These are phyloP conservation scores for Yarrowia deformans DNA, from an alignment of 805 yeast genomes.

Conservation along the genomic window DNA sequence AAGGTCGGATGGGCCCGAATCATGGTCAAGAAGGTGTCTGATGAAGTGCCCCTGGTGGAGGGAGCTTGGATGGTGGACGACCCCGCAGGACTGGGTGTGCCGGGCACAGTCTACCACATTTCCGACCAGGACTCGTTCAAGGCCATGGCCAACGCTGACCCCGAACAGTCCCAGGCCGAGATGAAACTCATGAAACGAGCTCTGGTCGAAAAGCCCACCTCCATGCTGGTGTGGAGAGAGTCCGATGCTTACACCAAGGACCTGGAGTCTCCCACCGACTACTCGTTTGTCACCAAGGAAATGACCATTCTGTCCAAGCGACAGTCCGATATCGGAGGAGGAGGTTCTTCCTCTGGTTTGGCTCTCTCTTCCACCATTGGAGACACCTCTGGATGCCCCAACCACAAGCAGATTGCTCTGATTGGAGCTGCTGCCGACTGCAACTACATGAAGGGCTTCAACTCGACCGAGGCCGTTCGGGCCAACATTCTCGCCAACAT, in stretches of 20 bases:
- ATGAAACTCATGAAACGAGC: conserved; percentile 41
- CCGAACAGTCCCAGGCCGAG: conserved; percentile 39
- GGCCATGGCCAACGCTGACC: conserved; percentile 26
- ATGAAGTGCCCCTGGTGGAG: conserved; percentile 41
- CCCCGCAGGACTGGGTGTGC: conserved; percentile 47
- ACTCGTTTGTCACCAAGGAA: conserved; percentile 35
- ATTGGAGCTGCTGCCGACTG: conserved; percentile 53
- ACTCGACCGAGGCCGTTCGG: conserved; percentile 45
- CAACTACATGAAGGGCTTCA: conserved; percentile 48
- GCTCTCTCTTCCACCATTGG: conserved; percentile 47
- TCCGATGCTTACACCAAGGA: conserved; percentile 18
- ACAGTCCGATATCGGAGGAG: conserved; percentile 43
- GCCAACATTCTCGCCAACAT: conserved; percentile 49
- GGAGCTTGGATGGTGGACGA: conserved; percentile 51
- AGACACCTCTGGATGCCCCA: conserved; percentile 49
- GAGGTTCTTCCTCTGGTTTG: conserved; percentile 46
- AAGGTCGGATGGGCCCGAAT: conserved; percentile 51
- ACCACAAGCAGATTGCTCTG: conserved; percentile 48
- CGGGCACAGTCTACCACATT: conserved; percentile 47
- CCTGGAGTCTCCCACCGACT: conserved; percentile 15
- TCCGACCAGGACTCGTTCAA: conserved; percentile 40
- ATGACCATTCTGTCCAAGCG: conserved; percentile 31
- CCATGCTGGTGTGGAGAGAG: conserved; percentile 41
- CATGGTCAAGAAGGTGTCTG: conserved; percentile 42
- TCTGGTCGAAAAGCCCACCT: conserved; percentile 38